phyloP scores from a whole-genome alignment of 257 asterid genomes.

The Leptodermis oblonga region DNA sequence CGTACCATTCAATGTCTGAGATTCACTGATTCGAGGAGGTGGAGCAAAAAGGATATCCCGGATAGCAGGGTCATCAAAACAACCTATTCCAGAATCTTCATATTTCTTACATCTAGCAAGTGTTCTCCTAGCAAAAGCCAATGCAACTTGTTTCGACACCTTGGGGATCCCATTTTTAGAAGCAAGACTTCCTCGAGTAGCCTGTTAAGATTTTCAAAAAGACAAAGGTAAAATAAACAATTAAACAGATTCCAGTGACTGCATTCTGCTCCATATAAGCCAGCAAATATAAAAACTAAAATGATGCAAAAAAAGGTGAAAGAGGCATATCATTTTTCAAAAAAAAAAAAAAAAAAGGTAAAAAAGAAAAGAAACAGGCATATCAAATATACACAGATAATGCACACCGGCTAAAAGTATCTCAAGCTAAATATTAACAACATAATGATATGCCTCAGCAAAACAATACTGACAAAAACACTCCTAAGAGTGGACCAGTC shows the following conservation, averaged over 20 bases:
- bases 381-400: background rate
- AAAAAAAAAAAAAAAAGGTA: too few species aligned
- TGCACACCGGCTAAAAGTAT: background rate
- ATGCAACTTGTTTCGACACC: slow-evolving; percentile 74
- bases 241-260: background rate
- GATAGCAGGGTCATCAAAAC: slow-evolving; percentile 70
- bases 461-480: background rate
- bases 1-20: slow-evolving; percentile 46
- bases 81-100: slow-evolving; percentile 68
- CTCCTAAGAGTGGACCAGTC: background rate
- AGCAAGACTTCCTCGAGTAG: slow-evolving; percentile 77
- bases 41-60: slow-evolving; percentile 68
- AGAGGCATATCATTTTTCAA: background rate
- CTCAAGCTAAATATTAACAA: background rate
- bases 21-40: slow-evolving; percentile 61
- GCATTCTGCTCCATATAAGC: background rate
- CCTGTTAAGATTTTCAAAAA: slow-evolving; percentile 52
- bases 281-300: background rate
- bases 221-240: background rate
- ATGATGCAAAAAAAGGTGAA: background rate
- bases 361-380: background rate
- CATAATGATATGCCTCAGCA: background rate
- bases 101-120: slow-evolving; percentile 68
- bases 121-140: slow-evolving; percentile 73
- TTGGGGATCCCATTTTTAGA: slow-evolving; percentile 71